Evolutionary conservation across 495 filamentous ascomycete species (phyloP).

Genomic region (Apodospora peruviana): DNA sequence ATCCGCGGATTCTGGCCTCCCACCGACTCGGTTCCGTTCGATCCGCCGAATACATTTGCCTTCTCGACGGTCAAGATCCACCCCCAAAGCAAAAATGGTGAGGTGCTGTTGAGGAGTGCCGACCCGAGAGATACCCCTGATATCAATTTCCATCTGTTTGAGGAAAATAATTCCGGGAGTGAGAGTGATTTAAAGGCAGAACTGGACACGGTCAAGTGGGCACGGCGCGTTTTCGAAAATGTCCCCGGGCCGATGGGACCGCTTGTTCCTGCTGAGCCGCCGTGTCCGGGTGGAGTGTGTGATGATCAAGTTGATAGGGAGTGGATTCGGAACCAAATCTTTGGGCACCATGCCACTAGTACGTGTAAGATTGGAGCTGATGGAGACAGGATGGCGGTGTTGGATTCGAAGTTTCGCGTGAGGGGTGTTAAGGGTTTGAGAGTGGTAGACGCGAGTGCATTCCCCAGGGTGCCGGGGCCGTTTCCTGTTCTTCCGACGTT

Average conservation of each 20-base stretch:
- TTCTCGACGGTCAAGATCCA: slow-evolving; percentile 22
- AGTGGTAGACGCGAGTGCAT: slow-evolving; percentile 53
- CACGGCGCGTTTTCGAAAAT: slow-evolving; percentile 29
- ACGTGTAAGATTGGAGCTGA: slow-evolving; percentile 51
- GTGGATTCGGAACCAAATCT: slow-evolving; percentile 34
- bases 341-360: slow-evolving; percentile 46
- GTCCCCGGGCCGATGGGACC: slow-evolving; percentile 27
- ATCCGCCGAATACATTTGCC: slow-evolving; percentile 12
- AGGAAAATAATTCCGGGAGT: slow-evolving; percentile 7
- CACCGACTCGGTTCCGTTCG: slow-evolving; percentile 9
- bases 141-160: slow-evolving; percentile 42
- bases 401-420: slow-evolving; percentile 50
- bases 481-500: slow-evolving; percentile 58
- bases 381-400: slow-evolving; percentile 41
- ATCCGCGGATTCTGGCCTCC: slow-evolving; percentile 22
- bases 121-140: slow-evolving; percentile 36
- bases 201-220: slow-evolving; percentile 51
- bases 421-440: slow-evolving; percentile 46
- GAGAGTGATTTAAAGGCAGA: slow-evolving; percentile 34
- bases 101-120: slow-evolving; percentile 25
- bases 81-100: slow-evolving; percentile 33
- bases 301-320: slow-evolving; percentile 36
- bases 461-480: slow-evolving; percentile 50
- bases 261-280: slow-evolving; percentile 37
- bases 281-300: slow-evolving; percentile 48